Conservation (phyloP, 768 basidiomycete species). For the Favolaschia claudopus region DNA sequence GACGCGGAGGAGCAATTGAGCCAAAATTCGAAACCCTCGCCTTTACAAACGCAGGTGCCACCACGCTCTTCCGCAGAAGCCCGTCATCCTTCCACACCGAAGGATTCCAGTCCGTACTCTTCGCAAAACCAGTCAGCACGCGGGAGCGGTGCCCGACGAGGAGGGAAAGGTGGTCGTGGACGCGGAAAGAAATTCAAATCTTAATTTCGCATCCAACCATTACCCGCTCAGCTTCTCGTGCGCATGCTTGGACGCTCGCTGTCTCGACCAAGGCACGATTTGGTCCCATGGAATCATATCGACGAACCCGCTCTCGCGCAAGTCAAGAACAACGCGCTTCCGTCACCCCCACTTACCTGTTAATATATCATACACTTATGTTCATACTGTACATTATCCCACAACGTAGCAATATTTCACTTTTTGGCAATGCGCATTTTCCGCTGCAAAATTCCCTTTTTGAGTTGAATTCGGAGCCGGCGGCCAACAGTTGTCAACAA, state of each 20-base stretch:
- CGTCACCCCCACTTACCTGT: slow-evolving; percentile 4
- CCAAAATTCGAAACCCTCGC: slow-evolving; percentile 3
- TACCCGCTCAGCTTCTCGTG: neutral
- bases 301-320: too few species aligned
- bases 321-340: too few species aligned
- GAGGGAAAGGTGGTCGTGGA: slow-evolving; percentile 46
- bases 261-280: too few species aligned
- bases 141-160: slow-evolving; percentile 47
- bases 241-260: too few species aligned
- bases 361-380: slow-evolving; percentile 21
- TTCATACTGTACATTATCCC: slow-evolving; percentile 21
- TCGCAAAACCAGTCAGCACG: too few species aligned
- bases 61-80: slow-evolving; percentile 5
- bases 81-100: too few species aligned
- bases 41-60: slow-evolving; percentile 15
- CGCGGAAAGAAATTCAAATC: slow-evolving; percentile 35
- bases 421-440: slow-evolving; percentile 1
- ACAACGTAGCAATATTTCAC: slow-evolving; percentile 22
- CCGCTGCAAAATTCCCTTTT: neutral
- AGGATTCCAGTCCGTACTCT: too few species aligned
- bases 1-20: slow-evolving; percentile 21
- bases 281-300: too few species aligned
- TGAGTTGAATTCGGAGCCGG: too few species aligned
- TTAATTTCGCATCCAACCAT: slow-evolving; percentile 15
- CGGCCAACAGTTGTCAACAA: too few species aligned